phyloP scores from a whole-genome alignment of 805 yeast genomes.

The Blastobotrys terrestris region DNA sequence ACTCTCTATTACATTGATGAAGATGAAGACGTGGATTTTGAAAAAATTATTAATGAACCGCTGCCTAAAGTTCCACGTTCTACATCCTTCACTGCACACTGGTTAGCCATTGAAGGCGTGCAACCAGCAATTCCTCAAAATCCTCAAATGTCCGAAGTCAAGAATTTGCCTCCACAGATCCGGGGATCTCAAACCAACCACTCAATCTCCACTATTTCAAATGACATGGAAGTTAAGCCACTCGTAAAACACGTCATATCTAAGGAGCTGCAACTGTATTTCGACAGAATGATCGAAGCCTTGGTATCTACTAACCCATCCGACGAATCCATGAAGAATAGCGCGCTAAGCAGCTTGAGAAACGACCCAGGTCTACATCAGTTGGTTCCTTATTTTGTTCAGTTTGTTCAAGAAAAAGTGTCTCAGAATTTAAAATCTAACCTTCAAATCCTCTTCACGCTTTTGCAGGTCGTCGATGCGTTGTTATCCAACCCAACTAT shows the following conservation, averaged over 20 bases:
- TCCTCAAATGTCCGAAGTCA: conserved; percentile 72
- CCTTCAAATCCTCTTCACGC: conserved; percentile 63
- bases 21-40: conserved; percentile 90
- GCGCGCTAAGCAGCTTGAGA: conserved; percentile 78
- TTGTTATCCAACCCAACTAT: conserved; percentile 75
- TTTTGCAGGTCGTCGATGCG: conserved; percentile 85
- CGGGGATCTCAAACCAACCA: conserved; percentile 78
- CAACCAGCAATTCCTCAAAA: conserved; percentile 97
- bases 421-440: conserved; percentile 72
- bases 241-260: conserved; percentile 92
- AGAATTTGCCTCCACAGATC: conserved; percentile 64
- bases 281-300: conserved; percentile 82
- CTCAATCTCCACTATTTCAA: conserved; percentile 41
- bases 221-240: conserved; percentile 68
- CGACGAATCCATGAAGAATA: conserved; percentile 56
- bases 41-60: conserved; percentile 86
- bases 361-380: conserved; percentile 97
- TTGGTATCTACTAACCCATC: conserved; percentile 39
- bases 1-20: conserved; percentile 84
- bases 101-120: conserved; percentile 98
- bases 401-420: conserved; percentile 91
- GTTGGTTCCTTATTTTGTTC: conserved; percentile 91
- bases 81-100: conserved; percentile 82
- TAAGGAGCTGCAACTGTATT: conserved; percentile 87
- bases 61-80: conserved; percentile 92